Percentiles rank a stretch among this genome's conserved stretches.
These are phyloP conservation scores for Fusarium buharicum DNA, from an alignment of 2,329 filamentous ascomycete genomes.

Conservation along the genomic window DNA sequence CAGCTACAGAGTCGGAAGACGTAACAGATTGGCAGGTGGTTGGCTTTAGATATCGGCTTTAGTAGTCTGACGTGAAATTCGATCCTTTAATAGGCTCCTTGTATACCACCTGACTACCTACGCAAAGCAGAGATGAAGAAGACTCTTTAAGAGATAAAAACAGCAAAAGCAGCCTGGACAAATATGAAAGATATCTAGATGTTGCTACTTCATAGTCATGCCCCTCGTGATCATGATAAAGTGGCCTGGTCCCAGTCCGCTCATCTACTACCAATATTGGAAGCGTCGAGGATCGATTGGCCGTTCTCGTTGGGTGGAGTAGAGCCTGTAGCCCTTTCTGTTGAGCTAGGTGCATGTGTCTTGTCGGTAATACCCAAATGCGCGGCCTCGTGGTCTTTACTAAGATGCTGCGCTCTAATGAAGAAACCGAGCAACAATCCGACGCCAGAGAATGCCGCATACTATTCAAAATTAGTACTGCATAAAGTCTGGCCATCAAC, in stretches of 20 bases:
- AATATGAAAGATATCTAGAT: too few relatives aligned
- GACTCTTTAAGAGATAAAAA: too few relatives aligned
- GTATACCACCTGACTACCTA: too few relatives aligned
- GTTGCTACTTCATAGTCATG: too few relatives aligned
- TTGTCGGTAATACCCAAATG: conserved; percentile 28
- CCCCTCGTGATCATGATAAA: too few relatives aligned
- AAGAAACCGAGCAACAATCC: conserved; percentile 36
- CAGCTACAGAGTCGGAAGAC: conserved; percentile 62
- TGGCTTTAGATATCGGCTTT: conserved; percentile 68
- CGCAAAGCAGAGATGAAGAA: too few relatives aligned
- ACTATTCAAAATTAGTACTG: conserved; percentile 19
- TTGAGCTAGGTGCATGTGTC: rapidly evolving
- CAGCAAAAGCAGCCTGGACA: too few relatives aligned
- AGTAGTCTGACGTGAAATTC: too few relatives aligned
- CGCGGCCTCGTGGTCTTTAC: conserved; percentile 36
- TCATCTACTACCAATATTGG: neutral
- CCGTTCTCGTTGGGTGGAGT: neutral
- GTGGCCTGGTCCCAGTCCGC: neutral
- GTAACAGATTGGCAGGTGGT: conserved; percentile 68
- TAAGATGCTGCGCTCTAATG: conserved; percentile 39
- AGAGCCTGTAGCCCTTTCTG: neutral
- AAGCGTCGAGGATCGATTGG: neutral
- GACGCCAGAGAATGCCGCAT: conserved; percentile 30
- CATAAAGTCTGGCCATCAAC: too few relatives aligned
- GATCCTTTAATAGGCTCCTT: too few relatives aligned